Base-by-base conservation (phyloP, 2,329 filamentous ascomycete species). In the Ophiostoma quercus region DNA sequence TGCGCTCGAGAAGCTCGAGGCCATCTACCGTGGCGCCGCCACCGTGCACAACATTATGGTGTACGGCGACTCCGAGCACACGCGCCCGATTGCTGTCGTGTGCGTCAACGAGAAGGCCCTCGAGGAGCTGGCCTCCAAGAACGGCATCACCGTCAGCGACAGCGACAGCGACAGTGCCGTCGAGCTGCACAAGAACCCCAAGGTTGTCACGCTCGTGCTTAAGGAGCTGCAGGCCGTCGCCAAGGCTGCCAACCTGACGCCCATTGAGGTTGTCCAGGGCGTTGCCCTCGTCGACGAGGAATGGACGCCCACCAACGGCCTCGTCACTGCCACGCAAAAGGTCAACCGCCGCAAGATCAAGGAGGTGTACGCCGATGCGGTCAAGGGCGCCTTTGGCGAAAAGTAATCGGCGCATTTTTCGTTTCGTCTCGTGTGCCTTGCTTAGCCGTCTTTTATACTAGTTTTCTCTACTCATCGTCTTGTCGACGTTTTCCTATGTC, bases 1-100 rank as follows among this genome's bases (percentile, higher is more conserved):
- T 78, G 95, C 94, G 29, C 86, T 99, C 3, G 94, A 98, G 83
- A 97, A 94, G 83, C 88, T 98, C 71, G 94, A 98, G 82, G 91
- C 94, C 2, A 85, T 96, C 69, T 98, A 97, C 82, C 90, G 94
- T 72, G 89, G 92, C 65, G 87, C 86, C 11, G 85, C 87, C n/a
- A 86, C 90, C 11, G 92, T 97, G 25, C 86, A 87, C 71, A 96
- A 96, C 81, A 88, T 97, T 77, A 95, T 95, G 83, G 85, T 97
- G 60, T 91, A 95, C 77, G 94, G 92, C 60, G 90, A 92, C 71
- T 80, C 86, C 73, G 86, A 90, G 74, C 87, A 92, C 79, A 84
- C 87, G 72, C 92, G 92, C 77, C 92, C 94, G 8, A 85, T 97
- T 71, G 94, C 93, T 47, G 87, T 97, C 75, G 90, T 97, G 72